Evolutionary conservation across 2,329 filamentous ascomycete species (phyloP).

Genomic region (Ophiocordyceps camponoti-saundersi): DNA sequence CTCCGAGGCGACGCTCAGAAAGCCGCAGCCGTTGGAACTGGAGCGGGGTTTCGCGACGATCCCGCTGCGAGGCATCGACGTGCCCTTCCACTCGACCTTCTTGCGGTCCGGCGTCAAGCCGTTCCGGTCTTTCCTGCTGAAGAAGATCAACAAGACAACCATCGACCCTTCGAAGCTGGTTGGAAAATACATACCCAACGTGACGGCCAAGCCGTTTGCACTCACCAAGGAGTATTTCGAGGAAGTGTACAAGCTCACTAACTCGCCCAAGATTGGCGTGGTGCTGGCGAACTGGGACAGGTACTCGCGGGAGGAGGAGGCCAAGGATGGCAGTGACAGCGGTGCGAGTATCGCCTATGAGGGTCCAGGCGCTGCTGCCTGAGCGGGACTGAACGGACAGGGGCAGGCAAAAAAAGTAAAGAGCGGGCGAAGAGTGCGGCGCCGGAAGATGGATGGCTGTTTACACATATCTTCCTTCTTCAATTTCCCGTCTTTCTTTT

Average conservation of each 20-base stretch:
- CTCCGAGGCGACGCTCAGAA: conserved; percentile 71
- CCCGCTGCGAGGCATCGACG: conserved; percentile 90
- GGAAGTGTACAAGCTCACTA: conserved; percentile 91
- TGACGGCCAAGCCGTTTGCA: conserved; percentile 89
- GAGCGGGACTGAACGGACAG: conserved; percentile 8
- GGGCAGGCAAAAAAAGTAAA: conserved; percentile 3
- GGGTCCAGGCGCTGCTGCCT: conserved; percentile 23
- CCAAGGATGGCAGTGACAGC: conserved; percentile 19
- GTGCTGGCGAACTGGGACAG: conserved; percentile 78
- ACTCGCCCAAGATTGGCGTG: conserved; percentile 59
- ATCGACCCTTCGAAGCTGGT: conserved; percentile 95
- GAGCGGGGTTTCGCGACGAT: conserved; percentile 95
- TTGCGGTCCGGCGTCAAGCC: conserved; percentile 96
- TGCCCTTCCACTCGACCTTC: conserved; percentile 98
- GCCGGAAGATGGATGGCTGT: background rate
- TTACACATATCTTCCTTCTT: background rate
- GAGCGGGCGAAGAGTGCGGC: background rate
- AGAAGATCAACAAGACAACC: conserved; percentile 99
- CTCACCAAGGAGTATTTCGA: conserved; percentile 98
- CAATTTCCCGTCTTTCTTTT: background rate
- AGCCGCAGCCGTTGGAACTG: conserved; percentile 75
- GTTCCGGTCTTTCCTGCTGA: conserved; percentile 93
- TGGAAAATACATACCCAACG: conserved; percentile 98
- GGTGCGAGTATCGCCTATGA: conserved; percentile 23
- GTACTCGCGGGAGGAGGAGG: conserved; percentile 38